Conservation (phyloP, 2,329 filamentous ascomycete genomes). For the Colletotrichum truncatum region DNA sequence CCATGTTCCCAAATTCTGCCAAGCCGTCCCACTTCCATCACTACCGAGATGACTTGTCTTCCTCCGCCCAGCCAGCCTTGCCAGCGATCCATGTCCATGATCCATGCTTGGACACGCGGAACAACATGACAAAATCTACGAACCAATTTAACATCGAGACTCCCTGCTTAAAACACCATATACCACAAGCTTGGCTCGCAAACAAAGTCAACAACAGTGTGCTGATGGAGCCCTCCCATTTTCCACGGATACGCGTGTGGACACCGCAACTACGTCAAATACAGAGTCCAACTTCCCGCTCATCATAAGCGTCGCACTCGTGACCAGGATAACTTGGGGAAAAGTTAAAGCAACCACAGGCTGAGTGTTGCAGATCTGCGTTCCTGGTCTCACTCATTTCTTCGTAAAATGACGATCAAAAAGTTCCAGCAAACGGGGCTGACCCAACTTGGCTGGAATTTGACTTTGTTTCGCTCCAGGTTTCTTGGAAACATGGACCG, state of each 20-base stretch:
- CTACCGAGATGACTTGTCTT: slow-evolving; percentile 14
- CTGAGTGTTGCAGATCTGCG: neutral
- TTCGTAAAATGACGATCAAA: neutral
- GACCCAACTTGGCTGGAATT: neutral
- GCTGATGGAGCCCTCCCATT: neutral
- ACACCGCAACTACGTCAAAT: slow-evolving; percentile 1
- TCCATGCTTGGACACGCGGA: slow-evolving; percentile 20
- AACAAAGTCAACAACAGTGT: neutral
- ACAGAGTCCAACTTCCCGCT: neutral
- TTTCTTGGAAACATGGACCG: neutral
- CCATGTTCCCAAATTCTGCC: slow-evolving; percentile 9
- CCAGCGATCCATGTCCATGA: slow-evolving; percentile 12
- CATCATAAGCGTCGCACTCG: neutral
- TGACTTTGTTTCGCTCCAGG: neutral
- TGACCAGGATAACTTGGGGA: neutral
- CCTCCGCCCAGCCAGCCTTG: slow-evolving; percentile 13
- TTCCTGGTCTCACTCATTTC: slow-evolving; percentile 14
- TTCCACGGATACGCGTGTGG: neutral
- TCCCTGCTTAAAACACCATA: slow-evolving; percentile 10
- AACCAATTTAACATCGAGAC: neutral
- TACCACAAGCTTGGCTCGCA: neutral
- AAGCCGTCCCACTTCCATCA: slow-evolving; percentile 9
- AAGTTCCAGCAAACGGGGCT: neutral
- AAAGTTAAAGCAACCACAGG: neutral
- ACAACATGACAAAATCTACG: neutral